Conservation (phyloP, 768 basidiomycete genomes). For the Collybiopsis luxurians region DNA sequence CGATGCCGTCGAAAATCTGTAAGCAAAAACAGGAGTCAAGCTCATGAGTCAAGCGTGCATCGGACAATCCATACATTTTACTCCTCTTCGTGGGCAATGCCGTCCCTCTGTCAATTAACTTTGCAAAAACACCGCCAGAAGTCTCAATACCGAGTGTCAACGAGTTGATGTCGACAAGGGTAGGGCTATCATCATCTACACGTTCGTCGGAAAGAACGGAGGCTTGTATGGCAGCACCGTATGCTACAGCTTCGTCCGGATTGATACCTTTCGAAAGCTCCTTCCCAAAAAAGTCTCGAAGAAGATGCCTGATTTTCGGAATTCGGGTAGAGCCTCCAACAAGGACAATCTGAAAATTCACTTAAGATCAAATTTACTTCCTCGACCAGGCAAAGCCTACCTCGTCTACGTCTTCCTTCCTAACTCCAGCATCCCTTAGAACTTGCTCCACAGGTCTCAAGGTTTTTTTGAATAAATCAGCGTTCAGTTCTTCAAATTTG, state of each 20-base stretch:
- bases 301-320: constrained; percentile 96
- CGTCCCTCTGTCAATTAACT: constrained; percentile 95
- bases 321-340: constrained; percentile 96
- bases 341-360: constrained; percentile 33
- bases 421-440: constrained; percentile 75
- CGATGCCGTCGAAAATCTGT: constrained; percentile 73
- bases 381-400: constrained; percentile 22
- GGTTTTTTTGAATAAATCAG: constrained; percentile 80
- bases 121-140: constrained; percentile 96
- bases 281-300: constrained; percentile 96
- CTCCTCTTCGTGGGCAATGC: constrained; percentile 97
- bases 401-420: constrained; percentile 77
- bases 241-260: constrained; percentile 98
- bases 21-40: neutral
- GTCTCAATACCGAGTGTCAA: constrained; percentile 99
- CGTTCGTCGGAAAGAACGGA: constrained; percentile 95
- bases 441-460: constrained; percentile 86
- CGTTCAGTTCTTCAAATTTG: constrained; percentile 85
- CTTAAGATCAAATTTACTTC: neutral
- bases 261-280: constrained; percentile 98
- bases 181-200: constrained; percentile 74
- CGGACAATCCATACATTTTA: constrained; percentile 85
- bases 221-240: constrained; percentile 97
- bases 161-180: constrained; percentile 90
- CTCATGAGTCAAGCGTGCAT: no score